Conservation (phyloP, 352 stramenopile genomes). For the Phytophthora hybrid region DNA sequence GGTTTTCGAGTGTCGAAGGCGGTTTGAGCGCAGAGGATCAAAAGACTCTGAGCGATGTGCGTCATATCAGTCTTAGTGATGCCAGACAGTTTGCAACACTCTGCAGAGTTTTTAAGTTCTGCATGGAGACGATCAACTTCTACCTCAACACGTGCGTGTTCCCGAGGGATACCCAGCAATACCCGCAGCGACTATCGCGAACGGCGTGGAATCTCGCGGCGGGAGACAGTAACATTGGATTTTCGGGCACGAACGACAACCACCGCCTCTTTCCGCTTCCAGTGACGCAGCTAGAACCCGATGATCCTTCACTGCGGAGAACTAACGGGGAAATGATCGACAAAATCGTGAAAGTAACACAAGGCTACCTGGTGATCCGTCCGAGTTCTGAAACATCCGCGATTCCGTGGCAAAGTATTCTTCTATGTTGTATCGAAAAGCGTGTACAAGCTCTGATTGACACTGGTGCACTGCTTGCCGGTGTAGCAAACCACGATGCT, state of each 20-base stretch:
- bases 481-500: conserved; percentile 33
- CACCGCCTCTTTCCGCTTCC: conserved; percentile 78
- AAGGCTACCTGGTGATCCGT: conserved; percentile 48
- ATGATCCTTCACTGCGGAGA: conserved; percentile 53
- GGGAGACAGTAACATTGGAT: conserved; percentile 71
- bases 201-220: conserved; percentile 87
- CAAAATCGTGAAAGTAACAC: conserved; percentile 51
- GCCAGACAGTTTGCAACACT: conserved; percentile 65
- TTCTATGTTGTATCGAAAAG: too few relatives aligned
- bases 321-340: conserved; percentile 93
- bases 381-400: conserved; percentile 29
- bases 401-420: neutral
- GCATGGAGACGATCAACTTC: conserved; percentile 87
- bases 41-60: conserved; percentile 56
- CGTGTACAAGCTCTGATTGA: neutral
- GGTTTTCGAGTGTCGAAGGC: conserved; percentile 54
- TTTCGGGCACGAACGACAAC: conserved; percentile 93
- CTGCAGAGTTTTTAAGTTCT: conserved; percentile 55
- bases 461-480: conserved; percentile 20
- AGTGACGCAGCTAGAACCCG: conserved; percentile 68
- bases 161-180: conserved; percentile 82
- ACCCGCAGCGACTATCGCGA: conserved; percentile 65
- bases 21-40: conserved; percentile 18
- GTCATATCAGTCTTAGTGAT: conserved; percentile 82
- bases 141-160: conserved; percentile 89